Base-by-base conservation (phyloP, 768 basidiomycete genomes). In the Lactarius psammicola region DNA sequence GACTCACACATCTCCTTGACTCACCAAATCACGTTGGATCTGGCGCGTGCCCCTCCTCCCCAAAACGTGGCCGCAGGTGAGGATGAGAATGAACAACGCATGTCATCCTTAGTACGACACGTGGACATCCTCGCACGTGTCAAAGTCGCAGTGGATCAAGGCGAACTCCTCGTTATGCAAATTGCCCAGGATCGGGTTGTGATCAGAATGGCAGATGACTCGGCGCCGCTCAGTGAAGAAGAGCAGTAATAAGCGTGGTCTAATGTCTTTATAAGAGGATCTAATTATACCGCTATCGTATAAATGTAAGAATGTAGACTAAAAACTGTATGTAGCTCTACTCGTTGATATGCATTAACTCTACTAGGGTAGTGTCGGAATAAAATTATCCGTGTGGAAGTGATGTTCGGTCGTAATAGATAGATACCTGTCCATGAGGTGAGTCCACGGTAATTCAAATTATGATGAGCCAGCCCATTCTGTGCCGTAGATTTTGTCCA, bases 401-500 rank as follows among this genome's bases (percentile, higher is more conserved):
- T 54, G n/a, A 66, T 62, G 46, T 46, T 38, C 40, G 10, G 30
- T 20, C 53, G 49, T 44, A 62, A 58, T 51, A 51, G n/a, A 51
- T 51, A 51, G 46, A 49, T 62, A n/a, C 31, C 51, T 56, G 55
- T 61, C 20, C 60, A 33, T 23, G 49, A 31, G 31, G 36, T 44
- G 28, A 33, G 23, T 54, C 58, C n/a, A 55, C 11, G 8, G 17
- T 51, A 53, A 60, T 49, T 60, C 17, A 56, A n/a, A 8, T 56
- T 46, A 60, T 56, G 59, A 57, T 68, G 49, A 46, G 34, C 62
- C 67, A 11, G 28, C 28, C 59, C 60, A 65, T 46, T 56, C 64
- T 31, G 64, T 68, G 64, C 75, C 74, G 69, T 86, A 90, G 42
- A 90, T 81, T 40, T 73, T 72, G 75, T 92, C 88, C 28, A 92